phyloP scores from a whole-genome alignment of 306 rosid species.

The Abrus pulchellus region DNA sequence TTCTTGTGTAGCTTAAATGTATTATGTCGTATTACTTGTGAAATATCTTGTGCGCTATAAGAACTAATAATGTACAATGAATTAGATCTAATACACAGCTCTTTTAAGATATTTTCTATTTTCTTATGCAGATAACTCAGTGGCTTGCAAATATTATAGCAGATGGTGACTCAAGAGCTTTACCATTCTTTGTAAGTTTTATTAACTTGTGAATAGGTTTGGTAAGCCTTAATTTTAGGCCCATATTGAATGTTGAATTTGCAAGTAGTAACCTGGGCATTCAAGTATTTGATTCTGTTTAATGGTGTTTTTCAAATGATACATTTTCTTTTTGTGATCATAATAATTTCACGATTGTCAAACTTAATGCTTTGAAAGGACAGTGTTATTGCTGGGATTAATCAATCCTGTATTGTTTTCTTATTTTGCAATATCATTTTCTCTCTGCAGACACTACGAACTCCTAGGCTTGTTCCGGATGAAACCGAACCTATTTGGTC shows the following conservation, averaged over 20 bases:
- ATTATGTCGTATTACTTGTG: slow-evolving; percentile 15
- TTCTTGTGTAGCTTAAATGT: slow-evolving; percentile 27
- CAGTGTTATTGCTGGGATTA: not conserved
- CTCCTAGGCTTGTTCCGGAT: slow-evolving; percentile 82
- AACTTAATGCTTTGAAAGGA: slow-evolving; percentile 21
- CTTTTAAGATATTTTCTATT: slow-evolving; percentile 12
- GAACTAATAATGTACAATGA: slow-evolving; percentile 23
- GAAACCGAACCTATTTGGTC: slow-evolving; percentile 74
- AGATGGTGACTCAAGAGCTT: slow-evolving; percentile 90
- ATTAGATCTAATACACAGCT: slow-evolving; percentile 12
- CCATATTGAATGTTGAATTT: not conserved
- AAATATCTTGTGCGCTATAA: not conserved
- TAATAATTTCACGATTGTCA: slow-evolving; percentile 17
- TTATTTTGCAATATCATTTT: slow-evolving; percentile 9
- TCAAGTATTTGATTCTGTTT: slow-evolving; percentile 24
- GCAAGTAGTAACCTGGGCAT: not conserved
- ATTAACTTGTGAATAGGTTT: slow-evolving; percentile 20
- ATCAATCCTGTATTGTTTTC: not conserved
- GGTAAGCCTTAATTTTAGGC: not conserved
- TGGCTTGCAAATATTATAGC: slow-evolving; percentile 82
- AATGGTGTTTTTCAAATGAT: not conserved
- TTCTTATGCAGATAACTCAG: slow-evolving; percentile 63
- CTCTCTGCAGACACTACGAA: slow-evolving; percentile 67
- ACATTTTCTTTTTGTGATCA: not conserved
- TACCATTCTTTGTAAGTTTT: slow-evolving; percentile 82